A percentile compares a stretch with the other conserved stretches of the same genome.
Evolutionary conservation across 768 basidiomycete genomes (phyloP).

Genomic region (Boletus fagicola): DNA sequence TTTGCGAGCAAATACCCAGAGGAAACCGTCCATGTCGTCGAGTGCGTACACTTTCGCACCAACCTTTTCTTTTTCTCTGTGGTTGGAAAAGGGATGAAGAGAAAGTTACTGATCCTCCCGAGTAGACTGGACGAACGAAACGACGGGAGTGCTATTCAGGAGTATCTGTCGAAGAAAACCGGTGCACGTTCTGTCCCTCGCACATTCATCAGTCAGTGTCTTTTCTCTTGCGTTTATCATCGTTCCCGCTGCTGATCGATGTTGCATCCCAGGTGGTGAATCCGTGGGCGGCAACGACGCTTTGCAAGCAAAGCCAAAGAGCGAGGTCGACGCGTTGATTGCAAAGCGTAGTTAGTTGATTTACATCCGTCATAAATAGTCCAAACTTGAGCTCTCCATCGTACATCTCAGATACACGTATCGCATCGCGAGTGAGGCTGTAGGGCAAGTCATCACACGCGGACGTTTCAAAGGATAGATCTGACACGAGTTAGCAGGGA

Average conservation of each 20-base stretch:
- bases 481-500: not conserved
- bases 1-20: slow-evolving; percentile 41
- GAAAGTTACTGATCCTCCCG: not conserved
- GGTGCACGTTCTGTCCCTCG: slow-evolving; percentile 73
- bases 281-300: slow-evolving; percentile 23
- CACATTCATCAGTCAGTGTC: slow-evolving; percentile 63
- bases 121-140: slow-evolving; percentile 52
- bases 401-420: slow-evolving; percentile 2
- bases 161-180: slow-evolving; percentile 61
- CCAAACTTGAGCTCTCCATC: not conserved
- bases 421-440: not conserved
- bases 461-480: not conserved
- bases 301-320: slow-evolving; percentile 8
- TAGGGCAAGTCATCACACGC: not conserved
- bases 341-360: slow-evolving; percentile 2
- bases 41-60: slow-evolving; percentile 38
- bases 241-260: not conserved
- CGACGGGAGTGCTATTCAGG: slow-evolving; percentile 63
- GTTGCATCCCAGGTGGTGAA: slow-evolving; percentile 13
- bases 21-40: slow-evolving; percentile 40
- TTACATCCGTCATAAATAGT: too few species aligned
- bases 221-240: too few species aligned
- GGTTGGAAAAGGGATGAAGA: not conserved
- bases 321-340: slow-evolving; percentile 9
- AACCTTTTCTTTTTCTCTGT: not conserved